phyloP scores from a whole-genome alignment of 768 basidiomycete species.

The Boletus insuetus region DNA sequence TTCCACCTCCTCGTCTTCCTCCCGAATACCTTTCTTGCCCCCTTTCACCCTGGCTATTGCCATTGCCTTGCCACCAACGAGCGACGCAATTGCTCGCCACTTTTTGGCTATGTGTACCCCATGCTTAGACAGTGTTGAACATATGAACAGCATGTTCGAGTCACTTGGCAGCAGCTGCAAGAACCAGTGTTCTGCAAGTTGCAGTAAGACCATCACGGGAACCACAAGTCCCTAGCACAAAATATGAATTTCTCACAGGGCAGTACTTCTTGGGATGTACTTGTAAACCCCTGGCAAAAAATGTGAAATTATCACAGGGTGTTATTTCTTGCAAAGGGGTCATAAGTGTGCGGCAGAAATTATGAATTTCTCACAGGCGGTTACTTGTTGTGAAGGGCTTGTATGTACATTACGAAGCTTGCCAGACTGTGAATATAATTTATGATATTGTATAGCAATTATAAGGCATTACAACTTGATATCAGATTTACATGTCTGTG shows the following conservation, averaged over 20 bases:
- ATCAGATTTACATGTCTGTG: background rate
- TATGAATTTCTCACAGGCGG: no score
- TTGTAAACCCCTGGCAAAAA: no score
- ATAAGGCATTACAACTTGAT: background rate
- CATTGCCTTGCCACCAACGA: constrained; percentile 10
- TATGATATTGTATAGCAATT: background rate
- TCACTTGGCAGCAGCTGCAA: constrained; percentile 41
- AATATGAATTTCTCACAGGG: no score
- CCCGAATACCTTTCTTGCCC: background rate
- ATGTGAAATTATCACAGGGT: no score
- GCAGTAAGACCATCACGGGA: no score
- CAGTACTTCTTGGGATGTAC: no score
- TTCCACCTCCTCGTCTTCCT: constrained; percentile 1
- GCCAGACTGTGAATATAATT: no score
- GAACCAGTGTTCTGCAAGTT: constrained; percentile 39
- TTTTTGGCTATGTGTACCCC: constrained; percentile 32
- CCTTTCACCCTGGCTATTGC: background rate
- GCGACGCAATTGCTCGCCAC: constrained; percentile 34
- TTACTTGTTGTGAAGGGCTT: no score
- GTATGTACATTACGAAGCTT: no score
- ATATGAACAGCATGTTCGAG: constrained; percentile 49
- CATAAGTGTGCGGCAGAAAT: no score
- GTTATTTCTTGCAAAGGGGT: no score
- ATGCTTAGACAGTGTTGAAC: constrained; percentile 52
- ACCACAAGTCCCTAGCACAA: no score